These are phyloP conservation scores for Cryptococcus amylolentus DNA, from an alignment of 1,284 basidiomycete species.

Conservation along the genomic window DNA sequence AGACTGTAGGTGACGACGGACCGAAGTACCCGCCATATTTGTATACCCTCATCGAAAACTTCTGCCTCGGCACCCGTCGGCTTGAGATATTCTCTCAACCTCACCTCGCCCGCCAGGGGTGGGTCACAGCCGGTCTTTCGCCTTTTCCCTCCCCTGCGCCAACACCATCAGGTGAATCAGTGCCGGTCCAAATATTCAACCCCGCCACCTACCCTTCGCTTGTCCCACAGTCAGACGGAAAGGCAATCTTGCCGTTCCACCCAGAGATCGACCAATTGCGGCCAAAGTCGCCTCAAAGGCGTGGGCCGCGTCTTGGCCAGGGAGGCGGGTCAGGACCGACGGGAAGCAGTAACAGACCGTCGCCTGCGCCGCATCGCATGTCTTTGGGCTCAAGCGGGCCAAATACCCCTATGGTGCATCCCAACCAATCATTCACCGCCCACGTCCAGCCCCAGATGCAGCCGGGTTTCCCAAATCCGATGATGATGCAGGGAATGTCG, in stretches of 20 bases:
- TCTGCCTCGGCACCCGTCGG: slow-evolving; percentile 88
- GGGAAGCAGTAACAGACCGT: too few species aligned
- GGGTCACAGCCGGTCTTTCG: slow-evolving; percentile 74
- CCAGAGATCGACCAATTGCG: slow-evolving; percentile 72
- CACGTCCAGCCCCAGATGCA: not conserved
- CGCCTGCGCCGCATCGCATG: too few species aligned
- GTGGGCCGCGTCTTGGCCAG: not conserved
- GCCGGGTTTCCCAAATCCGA: not conserved
- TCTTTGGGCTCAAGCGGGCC: not conserved
- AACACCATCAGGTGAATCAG: not conserved
- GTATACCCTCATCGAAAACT: slow-evolving; percentile 94
- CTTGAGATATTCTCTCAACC: slow-evolving; percentile 80
- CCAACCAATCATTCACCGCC: not conserved
- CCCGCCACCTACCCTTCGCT: slow-evolving; percentile 58
- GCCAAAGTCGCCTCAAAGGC: slow-evolving; percentile 70
- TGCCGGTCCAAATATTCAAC: slow-evolving; percentile 20
- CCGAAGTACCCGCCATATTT: slow-evolving; percentile 86
- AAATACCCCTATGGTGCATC: not conserved
- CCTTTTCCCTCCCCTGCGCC: slow-evolving; percentile 7
- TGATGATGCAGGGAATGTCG: not conserved
- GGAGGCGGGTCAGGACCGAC: too few species aligned
- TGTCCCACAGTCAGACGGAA: slow-evolving; percentile 19
- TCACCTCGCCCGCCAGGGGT: slow-evolving; percentile 73
- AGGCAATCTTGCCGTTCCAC: slow-evolving; percentile 26
- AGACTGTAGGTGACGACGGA: slow-evolving; percentile 23